Evolutionary conservation across 2,329 filamentous ascomycete genomes (phyloP).

Genomic region (Neoscytalidium dimidiatum): DNA sequence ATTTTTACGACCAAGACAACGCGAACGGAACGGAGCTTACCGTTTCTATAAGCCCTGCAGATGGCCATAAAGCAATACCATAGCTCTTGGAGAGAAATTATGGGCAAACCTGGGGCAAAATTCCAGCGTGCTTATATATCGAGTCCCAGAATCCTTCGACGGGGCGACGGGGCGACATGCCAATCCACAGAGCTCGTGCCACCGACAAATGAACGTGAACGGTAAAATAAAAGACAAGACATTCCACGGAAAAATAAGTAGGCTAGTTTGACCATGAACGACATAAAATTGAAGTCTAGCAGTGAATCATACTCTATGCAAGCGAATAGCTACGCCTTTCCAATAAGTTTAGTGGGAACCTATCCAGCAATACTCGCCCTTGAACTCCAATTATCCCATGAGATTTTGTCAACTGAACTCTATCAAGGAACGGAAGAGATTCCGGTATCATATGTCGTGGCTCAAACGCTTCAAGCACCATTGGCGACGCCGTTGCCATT

Average conservation of each 20-base stretch:
- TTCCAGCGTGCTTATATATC: neutral
- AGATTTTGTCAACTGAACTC: neutral
- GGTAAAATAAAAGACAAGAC: neutral
- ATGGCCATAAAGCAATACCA: neutral
- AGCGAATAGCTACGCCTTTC: neutral
- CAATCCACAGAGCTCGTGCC: too few relatives aligned
- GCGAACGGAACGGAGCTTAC: neutral
- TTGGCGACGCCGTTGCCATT: constrained; percentile 33
- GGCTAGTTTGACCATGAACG: too few relatives aligned
- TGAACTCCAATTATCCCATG: neutral
- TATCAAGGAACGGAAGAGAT: neutral
- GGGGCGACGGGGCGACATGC: too few relatives aligned
- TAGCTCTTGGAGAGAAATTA: too few relatives aligned
- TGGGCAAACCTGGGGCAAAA: too few relatives aligned
- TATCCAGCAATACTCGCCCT: neutral
- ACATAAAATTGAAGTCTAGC: constrained; percentile 3
- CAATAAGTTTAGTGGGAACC: neutral
- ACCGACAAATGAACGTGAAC: too few relatives aligned
- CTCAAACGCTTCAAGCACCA: constrained; percentile 7
- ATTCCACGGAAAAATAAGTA: too few relatives aligned
- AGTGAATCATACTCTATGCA: neutral
- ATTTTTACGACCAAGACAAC: constrained; percentile 1
- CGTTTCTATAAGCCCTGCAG: too few relatives aligned
- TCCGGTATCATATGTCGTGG: constrained; percentile 2
- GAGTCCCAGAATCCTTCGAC: too few relatives aligned